phyloP scores from a whole-genome alignment of 371 early-diverging fungal species.

The Umbelopsis sp. region DNA sequence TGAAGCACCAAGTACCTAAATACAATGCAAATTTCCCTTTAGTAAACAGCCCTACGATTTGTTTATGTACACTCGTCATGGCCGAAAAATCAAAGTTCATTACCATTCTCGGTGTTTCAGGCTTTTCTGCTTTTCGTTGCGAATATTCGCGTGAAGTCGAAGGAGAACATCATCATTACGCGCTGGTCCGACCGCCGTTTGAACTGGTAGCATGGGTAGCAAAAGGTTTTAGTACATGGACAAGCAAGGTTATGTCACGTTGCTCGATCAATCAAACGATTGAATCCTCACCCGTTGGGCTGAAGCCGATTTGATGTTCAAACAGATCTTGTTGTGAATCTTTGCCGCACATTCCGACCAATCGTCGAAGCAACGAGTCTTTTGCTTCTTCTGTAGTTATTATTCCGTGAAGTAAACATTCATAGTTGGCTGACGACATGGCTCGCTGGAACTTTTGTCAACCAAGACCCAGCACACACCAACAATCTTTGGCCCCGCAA shows the following conservation, averaged over 20 bases:
- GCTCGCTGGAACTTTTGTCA: too few species aligned
- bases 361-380: slow-evolving; percentile 39
- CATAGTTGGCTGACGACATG: slow-evolving; percentile 26
- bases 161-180: slow-evolving; percentile 55
- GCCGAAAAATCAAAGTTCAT: neutral
- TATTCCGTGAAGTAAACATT: slow-evolving; percentile 53
- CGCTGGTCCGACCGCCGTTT: slow-evolving; percentile 53
- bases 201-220: slow-evolving; percentile 27
- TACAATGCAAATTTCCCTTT: neutral
- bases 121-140: slow-evolving; percentile 42
- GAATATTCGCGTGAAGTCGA: slow-evolving; percentile 45
- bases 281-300: slow-evolving; percentile 41
- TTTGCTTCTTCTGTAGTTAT: slow-evolving; percentile 41
- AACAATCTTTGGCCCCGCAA: neutral
- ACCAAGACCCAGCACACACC: too few species aligned
- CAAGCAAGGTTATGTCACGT: too few species aligned
- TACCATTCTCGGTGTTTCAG: slow-evolving; percentile 52
- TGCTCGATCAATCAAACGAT: too few species aligned
- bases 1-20: slow-evolving; percentile 48
- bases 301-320: slow-evolving; percentile 54
- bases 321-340: slow-evolving; percentile 41
- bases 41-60: too few species aligned
- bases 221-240: too few species aligned
- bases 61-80: neutral
- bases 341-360: slow-evolving; percentile 51